phyloP scores from a whole-genome alignment of 352 stramenopile genomes.

The Globisporangium nunn region DNA sequence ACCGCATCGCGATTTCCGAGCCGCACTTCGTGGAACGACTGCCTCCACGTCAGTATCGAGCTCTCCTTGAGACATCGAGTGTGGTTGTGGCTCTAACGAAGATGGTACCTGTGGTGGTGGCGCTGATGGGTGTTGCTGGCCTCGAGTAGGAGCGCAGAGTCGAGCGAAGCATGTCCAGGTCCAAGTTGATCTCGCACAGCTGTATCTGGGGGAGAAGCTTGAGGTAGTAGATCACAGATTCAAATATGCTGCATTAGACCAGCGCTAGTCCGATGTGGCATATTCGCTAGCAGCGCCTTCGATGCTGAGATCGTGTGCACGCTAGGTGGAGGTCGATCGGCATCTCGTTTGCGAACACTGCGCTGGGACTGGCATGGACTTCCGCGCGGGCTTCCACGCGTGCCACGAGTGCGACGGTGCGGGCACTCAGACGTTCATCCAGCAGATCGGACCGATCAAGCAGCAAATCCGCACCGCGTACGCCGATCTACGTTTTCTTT shows the following conservation, averaged over 20 bases:
- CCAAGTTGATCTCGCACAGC: background rate
- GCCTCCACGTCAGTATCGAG: background rate
- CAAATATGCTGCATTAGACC: background rate
- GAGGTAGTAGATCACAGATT: background rate
- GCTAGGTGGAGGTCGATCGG: slow-evolving; percentile 17
- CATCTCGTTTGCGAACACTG: slow-evolving; percentile 35
- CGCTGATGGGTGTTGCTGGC: background rate
- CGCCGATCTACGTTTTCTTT: background rate
- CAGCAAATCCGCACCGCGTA: slow-evolving; percentile 25
- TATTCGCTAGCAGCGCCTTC: too few species aligned
- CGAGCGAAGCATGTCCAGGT: background rate
- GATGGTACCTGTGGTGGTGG: too few species aligned
- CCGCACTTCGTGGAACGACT: background rate
- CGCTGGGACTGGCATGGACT: slow-evolving; percentile 26
- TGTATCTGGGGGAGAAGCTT: background rate
- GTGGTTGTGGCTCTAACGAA: background rate
- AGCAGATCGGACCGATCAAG: slow-evolving; percentile 33
- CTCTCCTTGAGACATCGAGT: background rate
- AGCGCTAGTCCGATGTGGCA: background rate
- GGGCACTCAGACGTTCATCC: slow-evolving; percentile 23
- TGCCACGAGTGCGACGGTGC: slow-evolving; percentile 31
- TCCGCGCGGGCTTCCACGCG: slow-evolving; percentile 24
- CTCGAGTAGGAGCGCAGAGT: background rate
- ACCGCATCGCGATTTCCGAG: background rate
- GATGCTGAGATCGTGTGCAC: background rate